phyloP scores from a whole-genome alignment of 441 rosid genomes.

The Kokia cookei region DNA sequence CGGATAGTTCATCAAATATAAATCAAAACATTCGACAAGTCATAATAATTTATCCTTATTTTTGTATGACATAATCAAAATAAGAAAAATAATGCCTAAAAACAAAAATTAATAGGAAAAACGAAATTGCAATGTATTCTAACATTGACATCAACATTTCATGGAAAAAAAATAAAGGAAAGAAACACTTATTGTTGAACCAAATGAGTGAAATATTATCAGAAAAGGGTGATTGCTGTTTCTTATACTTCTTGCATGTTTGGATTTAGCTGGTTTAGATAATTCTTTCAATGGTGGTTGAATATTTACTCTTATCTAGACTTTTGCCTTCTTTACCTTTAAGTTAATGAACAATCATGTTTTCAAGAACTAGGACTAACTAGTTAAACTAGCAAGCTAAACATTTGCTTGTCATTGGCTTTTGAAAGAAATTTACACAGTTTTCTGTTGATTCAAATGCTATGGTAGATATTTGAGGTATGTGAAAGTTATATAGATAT shows the following conservation, averaged over 20 bases:
- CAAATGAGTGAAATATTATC: background rate
- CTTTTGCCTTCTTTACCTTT: background rate
- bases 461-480: background rate
- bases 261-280: too few species aligned
- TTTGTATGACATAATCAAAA: background rate
- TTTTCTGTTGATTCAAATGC: background rate
- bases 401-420: background rate
- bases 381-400: background rate
- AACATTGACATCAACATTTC: background rate
- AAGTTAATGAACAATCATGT: background rate
- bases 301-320: background rate
- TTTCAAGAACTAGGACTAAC: background rate
- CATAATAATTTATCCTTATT: background rate
- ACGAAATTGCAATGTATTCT: background rate
- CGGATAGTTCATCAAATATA: too few species aligned
- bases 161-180: background rate
- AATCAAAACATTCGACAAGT: background rate
- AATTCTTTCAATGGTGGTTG: background rate
- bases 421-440: background rate
- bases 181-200: background rate
- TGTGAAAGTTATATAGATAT: background rate
- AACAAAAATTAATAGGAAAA: background rate
- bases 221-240: background rate
- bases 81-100: background rate
- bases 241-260: too few species aligned